Base-by-base conservation (phyloP, 805 yeast species). In the Metschnikowia gruessii region DNA sequence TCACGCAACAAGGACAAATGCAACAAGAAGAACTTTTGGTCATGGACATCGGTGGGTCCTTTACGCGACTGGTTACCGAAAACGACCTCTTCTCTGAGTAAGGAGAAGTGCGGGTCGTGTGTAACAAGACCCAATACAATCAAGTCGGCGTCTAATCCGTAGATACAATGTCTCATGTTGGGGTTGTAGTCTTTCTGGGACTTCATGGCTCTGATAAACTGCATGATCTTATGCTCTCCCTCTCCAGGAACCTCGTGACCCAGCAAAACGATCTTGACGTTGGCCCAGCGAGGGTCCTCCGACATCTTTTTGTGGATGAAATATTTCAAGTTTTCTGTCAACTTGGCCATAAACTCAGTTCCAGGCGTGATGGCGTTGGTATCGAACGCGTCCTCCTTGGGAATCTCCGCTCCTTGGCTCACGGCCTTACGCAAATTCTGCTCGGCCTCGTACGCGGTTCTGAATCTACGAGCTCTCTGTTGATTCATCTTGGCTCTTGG, bases 401-500 rank as follows among this genome's bases (percentile, higher is more conserved):
- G 95, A 43, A 88, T 71, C 38, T 80, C 87, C 29, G 77, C 78
- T 2, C 96, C 97, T 17, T 78, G 74, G 28, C 76, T 77, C 35
- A 84, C 71, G 4, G 96, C 96, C 62, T 87, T 85, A 48, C 77
- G 75, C 61, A 86, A 62, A 42, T 82, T 83, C 54, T 81, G 81
- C 62, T 92, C 96, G 1, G 97, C 97, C 61, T 92, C 98, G 58
- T 82, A 77, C 1, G 97, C 98, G 26, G 96, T 83, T 66, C 97
- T 77, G 66, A 92, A 92, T 70, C 99, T 82, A 75, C 99, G 83
- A 0, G 97, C 82, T 69, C 99, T 81, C 68, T 92, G 99, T 68
- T 92, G 98, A 64, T 92, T 92, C 97, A 92, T 91, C 63, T 92
- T 92, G 10, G 99, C 99, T 64, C 99, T 76, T 35, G 99, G 99